Evolutionary conservation across 2,329 filamentous ascomycete species (phyloP), one percentile per base, ranked within the genome.

Genomic region (Lachnellula suecica): DNA sequence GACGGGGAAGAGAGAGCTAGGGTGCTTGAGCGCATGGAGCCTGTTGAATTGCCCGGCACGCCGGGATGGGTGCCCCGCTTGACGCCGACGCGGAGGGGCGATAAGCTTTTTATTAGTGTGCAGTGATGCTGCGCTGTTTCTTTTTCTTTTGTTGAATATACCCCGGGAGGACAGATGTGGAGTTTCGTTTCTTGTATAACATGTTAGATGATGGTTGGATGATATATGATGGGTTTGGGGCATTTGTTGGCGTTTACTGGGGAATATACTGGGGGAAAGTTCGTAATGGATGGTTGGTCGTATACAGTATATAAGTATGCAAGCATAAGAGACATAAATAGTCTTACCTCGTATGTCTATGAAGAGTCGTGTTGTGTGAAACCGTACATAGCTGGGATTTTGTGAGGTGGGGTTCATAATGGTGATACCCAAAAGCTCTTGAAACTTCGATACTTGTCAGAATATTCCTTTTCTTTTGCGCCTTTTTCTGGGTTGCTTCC

Each of bases 41-140:
- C 51, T 24, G 17, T 54, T 29, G 59, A 63, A 23, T 62, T 76
- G 38, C 76, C 77, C 1, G 68, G 67, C 31, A 79, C 77, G 34
- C 82, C 83, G 0, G 76, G 76, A 1, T 86, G 84, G 83, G 74
- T 83, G 59, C 85, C 85, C 3, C 79, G 77, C 59, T 63, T 89
- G 61, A 89, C 86, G 42, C 87, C 87, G 2, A 84, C 82, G 51
- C 72, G 84, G 54, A 76, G 82, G 44, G 86, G 87, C 0, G 81
- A 85, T 23, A 84, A 89, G 64, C 63, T 89, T 53, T 85, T 79
- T 58, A 63, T 84, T 59, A 78, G 79, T 58, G 79, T 84, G 56
- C 74, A 76, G 54, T 82, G 59, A 66, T n/a, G 31, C 5, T 34
- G 27, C 27, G 9, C 27, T 31, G 9, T 11, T 34, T 9, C 31